A percentile compares a stretch with the other conserved stretches of the same genome.
Evolutionary conservation across 441 rosid genomes (phyloP).

Genomic region (Brassica hybrid): DNA sequence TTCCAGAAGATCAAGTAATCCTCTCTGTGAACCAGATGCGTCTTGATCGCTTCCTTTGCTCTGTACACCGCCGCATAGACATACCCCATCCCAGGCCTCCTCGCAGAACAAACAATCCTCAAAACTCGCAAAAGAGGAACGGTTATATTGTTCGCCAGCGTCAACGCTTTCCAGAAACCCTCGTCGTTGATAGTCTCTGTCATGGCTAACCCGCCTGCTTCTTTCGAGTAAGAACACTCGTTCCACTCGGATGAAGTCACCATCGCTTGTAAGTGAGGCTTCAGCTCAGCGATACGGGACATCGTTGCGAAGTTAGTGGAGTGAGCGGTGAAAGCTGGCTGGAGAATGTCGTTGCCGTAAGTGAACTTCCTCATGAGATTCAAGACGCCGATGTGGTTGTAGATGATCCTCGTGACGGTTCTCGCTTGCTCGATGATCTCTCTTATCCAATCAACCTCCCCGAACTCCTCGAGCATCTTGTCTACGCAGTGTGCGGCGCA

Average conservation of each 20-base stretch:
- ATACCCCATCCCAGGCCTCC: constrained; percentile 89
- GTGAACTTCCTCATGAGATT: constrained; percentile 80
- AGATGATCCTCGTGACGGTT: constrained; percentile 78
- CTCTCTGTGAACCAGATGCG: constrained; percentile 66
- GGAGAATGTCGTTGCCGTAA: constrained; percentile 75
- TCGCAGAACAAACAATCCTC: constrained; percentile 58
- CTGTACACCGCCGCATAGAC: constrained; percentile 80
- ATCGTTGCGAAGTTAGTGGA: constrained; percentile 79
- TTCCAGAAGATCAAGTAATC: constrained; percentile 83
- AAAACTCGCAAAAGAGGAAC: constrained; percentile 72
- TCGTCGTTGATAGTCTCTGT: constrained; percentile 66
- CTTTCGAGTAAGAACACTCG: constrained; percentile 70
- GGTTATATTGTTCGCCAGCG: constrained; percentile 56
- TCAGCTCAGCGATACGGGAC: constrained; percentile 62
- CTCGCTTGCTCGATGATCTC: constrained; percentile 70
- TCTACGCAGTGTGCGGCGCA: constrained; percentile 77
- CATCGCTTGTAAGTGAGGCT: constrained; percentile 77
- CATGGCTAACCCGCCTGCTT: constrained; percentile 70
- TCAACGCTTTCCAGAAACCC: constrained; percentile 77
- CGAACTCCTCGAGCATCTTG: constrained; percentile 78
- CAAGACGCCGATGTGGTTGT: constrained; percentile 71
- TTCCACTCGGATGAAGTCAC: constrained; percentile 91
- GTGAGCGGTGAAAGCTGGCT: constrained; percentile 57
- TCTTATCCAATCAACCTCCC: constrained; percentile 72
- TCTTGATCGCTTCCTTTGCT: constrained; percentile 83